Conservation (phyloP, 2,329 filamentous ascomycete species). For the Exutisphaerella laricina region DNA sequence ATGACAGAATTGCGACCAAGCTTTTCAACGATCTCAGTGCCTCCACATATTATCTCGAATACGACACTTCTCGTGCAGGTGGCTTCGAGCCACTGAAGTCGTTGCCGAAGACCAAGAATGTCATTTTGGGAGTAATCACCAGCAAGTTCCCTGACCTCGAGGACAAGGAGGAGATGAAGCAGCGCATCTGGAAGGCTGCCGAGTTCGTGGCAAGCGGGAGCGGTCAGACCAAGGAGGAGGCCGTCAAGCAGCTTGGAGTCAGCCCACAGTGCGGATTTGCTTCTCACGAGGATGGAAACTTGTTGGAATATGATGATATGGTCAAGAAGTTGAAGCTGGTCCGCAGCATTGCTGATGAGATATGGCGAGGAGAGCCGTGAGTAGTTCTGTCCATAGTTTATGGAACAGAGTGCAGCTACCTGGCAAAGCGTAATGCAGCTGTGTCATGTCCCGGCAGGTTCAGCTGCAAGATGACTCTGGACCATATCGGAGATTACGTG, state of each 20-base stretch:
- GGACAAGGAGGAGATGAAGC: slow-evolving; percentile 44
- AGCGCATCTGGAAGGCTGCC: slow-evolving; percentile 46
- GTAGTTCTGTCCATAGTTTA: neutral
- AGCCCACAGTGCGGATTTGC: slow-evolving; percentile 58
- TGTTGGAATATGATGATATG: slow-evolving; percentile 64
- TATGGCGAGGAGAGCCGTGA: slow-evolving; percentile 56
- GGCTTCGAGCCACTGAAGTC: slow-evolving; percentile 44
- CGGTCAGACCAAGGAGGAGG: slow-evolving; percentile 56
- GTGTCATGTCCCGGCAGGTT: too few species aligned
- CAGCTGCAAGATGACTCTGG: too few species aligned
- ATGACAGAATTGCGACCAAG: slow-evolving; percentile 41
- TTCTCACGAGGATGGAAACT: slow-evolving; percentile 68
- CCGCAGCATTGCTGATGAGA: slow-evolving; percentile 63
- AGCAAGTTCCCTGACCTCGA: slow-evolving; percentile 45
- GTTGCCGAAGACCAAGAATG: slow-evolving; percentile 43
- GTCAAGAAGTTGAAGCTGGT: slow-evolving; percentile 66
- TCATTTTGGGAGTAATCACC: slow-evolving; percentile 43
- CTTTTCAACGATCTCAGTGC: slow-evolving; percentile 32
- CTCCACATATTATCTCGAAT: slow-evolving; percentile 35
- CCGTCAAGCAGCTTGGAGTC: slow-evolving; percentile 61
- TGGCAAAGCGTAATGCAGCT: too few species aligned
- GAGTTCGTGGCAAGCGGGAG: slow-evolving; percentile 64
- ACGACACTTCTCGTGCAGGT: slow-evolving; percentile 44
- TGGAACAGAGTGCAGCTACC: too few species aligned
- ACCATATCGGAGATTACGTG: too few species aligned